Evolutionary conservation across 2,329 filamentous ascomycete species (phyloP).

Genomic region (Fusarium sterilihyphosum): DNA sequence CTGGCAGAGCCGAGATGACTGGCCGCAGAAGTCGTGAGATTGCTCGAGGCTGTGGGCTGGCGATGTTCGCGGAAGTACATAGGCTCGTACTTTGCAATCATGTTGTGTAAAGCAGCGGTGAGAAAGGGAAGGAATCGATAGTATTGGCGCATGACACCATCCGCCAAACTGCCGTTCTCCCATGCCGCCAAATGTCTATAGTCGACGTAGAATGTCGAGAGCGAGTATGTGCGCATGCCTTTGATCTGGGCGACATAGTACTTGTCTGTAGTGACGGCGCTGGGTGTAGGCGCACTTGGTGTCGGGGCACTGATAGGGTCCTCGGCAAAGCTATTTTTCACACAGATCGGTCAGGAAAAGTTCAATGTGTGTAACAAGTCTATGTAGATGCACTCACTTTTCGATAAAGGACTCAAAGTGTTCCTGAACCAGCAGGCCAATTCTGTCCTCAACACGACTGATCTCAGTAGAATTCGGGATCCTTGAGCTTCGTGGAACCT

Average conservation of each 20-base stretch:
- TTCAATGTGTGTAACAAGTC: neutral
- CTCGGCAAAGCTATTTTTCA: slow-evolving; percentile 68
- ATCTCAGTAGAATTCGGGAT: slow-evolving; percentile 62
- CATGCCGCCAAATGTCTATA: slow-evolving; percentile 83
- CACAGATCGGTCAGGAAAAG: neutral
- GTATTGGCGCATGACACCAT: slow-evolving; percentile 89
- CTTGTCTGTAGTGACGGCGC: slow-evolving; percentile 78
- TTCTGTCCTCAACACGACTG: slow-evolving; percentile 78
- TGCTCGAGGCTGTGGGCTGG: slow-evolving; percentile 81
- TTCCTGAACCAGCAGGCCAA: slow-evolving; percentile 77
- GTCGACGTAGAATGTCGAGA: slow-evolving; percentile 90
- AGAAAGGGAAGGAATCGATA: slow-evolving; percentile 96
- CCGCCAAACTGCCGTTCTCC: slow-evolving; percentile 82
- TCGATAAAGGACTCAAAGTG: slow-evolving; percentile 85
- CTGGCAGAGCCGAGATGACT: slow-evolving; percentile 70
- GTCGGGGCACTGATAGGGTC: slow-evolving; percentile 65
- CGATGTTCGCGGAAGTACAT: slow-evolving; percentile 93
- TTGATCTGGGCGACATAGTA: slow-evolving; percentile 89
- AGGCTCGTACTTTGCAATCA: slow-evolving; percentile 94
- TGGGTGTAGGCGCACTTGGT: slow-evolving; percentile 70
- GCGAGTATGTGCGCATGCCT: slow-evolving; percentile 75
- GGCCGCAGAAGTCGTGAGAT: slow-evolving; percentile 73
- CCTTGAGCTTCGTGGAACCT: slow-evolving; percentile 64
- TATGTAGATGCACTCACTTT: slow-evolving; percentile 59
- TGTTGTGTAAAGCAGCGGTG: slow-evolving; percentile 86